phyloP scores from a whole-genome alignment of 495 filamentous ascomycete genomes.

The Talaromyces proteolyticus region DNA sequence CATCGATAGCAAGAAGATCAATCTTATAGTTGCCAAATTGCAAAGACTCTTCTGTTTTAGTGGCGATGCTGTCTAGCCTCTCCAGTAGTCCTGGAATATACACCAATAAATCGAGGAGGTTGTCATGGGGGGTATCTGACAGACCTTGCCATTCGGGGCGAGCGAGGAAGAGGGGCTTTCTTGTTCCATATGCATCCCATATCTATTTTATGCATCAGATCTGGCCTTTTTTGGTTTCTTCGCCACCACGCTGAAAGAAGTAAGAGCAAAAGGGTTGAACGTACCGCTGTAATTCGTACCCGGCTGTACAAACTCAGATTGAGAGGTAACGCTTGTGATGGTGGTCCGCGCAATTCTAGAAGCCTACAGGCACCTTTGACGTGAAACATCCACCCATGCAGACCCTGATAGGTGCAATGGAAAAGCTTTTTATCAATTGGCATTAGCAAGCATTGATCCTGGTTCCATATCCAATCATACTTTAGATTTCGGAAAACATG shows the following conservation, averaged over 20 bases:
- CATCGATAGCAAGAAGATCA: neutral
- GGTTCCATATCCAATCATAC: neutral
- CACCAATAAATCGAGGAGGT: neutral
- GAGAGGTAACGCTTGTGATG: slow-evolving; percentile 1
- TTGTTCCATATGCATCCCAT: slow-evolving; percentile 6
- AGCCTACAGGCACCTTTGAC: slow-evolving; percentile 4
- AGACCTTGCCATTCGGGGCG: slow-evolving; percentile 4
- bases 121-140: slow-evolving; percentile 2
- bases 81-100: slow-evolving; percentile 5
- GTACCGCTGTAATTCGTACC: slow-evolving; percentile 3
- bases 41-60: neutral
- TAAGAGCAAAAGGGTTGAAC: neutral
- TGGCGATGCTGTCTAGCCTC: neutral
- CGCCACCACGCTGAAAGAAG: neutral
- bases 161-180: slow-evolving; percentile 1
- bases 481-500: neutral
- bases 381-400: slow-evolving; percentile 7
- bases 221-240: neutral
- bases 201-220: neutral
- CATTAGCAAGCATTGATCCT: neutral
- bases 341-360: slow-evolving; percentile 4
- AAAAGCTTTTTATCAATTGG: neutral
- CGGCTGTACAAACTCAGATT: slow-evolving; percentile 6
- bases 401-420: slow-evolving; percentile 2
- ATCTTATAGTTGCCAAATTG: neutral